phyloP scores from a whole-genome alignment of 75 land plant genomes.

The Pseudotsuga menziesii region DNA sequence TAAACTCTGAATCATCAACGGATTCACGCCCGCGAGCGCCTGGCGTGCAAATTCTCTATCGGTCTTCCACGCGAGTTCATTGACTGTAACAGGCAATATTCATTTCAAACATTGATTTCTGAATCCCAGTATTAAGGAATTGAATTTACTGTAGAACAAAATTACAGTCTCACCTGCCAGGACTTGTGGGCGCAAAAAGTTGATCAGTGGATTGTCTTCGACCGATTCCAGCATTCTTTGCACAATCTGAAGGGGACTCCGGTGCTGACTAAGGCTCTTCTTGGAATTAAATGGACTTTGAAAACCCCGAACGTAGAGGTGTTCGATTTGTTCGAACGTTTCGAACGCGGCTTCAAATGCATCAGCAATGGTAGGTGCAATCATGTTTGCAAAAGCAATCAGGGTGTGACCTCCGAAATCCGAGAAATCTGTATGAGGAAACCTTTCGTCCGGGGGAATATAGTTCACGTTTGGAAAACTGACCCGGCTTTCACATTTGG shows the following conservation, averaged over 20 bases:
- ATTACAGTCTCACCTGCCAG: too few relatives aligned
- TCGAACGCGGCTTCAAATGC: constrained; percentile 8
- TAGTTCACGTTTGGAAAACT: not conserved
- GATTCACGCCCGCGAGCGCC: constrained; percentile 61
- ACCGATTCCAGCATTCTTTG: not conserved
- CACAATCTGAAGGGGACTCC: not conserved
- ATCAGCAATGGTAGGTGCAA: not conserved
- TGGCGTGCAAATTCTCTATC: constrained; percentile 53
- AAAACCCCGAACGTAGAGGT: constrained; percentile 5
- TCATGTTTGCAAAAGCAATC: not conserved
- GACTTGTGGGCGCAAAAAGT: not conserved
- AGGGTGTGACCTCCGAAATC: not conserved
- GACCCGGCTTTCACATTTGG: too few relatives aligned
- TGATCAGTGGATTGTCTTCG: not conserved
- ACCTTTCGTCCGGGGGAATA: not conserved
- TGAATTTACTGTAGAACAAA: too few relatives aligned
- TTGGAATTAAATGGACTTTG: not conserved
- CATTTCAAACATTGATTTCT: not conserved
- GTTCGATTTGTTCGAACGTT: constrained; percentile 23
- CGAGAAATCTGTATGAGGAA: not conserved
- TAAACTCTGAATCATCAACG: constrained; percentile 40
- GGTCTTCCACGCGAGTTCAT: constrained; percentile 41
- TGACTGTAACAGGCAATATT: constrained; percentile 32
- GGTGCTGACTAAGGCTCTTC: not conserved
- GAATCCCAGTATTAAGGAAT: too few relatives aligned